Conservation (phyloP, 495 filamentous ascomycete species). For the Hypoxylon crocopeplum region DNA sequence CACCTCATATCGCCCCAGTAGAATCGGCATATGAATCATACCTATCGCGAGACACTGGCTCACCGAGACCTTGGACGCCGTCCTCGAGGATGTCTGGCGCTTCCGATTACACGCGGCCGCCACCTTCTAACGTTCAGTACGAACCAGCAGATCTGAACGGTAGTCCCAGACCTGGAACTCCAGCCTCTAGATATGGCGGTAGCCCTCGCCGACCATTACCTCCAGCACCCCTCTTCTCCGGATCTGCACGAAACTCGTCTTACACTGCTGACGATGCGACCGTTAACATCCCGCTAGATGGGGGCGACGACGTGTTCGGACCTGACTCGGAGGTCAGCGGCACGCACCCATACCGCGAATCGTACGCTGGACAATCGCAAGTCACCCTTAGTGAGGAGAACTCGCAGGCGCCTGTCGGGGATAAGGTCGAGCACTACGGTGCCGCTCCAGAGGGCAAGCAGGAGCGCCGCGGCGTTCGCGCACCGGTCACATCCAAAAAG, state of each 20-base stretch:
- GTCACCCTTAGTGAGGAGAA: slow-evolving; percentile 50
- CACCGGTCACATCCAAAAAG: slow-evolving; percentile 89
- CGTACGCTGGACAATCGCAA: slow-evolving; percentile 71
- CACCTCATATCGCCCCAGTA: slow-evolving; percentile 55
- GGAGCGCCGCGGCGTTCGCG: slow-evolving; percentile 79
- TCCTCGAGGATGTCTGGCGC: slow-evolving; percentile 58
- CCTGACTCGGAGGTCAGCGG: slow-evolving; percentile 59
- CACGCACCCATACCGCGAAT: slow-evolving; percentile 51
- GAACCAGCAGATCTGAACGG: slow-evolving; percentile 90
- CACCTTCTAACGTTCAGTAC: slow-evolving; percentile 72
- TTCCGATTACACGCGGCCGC: slow-evolving; percentile 71
- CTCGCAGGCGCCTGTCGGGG: slow-evolving; percentile 57
- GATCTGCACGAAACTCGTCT: slow-evolving; percentile 44
- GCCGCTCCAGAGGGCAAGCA: slow-evolving; percentile 87
- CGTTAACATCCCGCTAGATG: slow-evolving; percentile 65
- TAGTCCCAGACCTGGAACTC: slow-evolving; percentile 86
- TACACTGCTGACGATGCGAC: slow-evolving; percentile 60
- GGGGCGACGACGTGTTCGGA: slow-evolving; percentile 78
- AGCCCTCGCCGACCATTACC: slow-evolving; percentile 89
- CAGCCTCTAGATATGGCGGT: slow-evolving; percentile 83
- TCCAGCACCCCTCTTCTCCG: slow-evolving; percentile 83
- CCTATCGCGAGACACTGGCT: slow-evolving; percentile 46
- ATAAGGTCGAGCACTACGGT: slow-evolving; percentile 76
- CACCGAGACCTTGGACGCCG: slow-evolving; percentile 76
- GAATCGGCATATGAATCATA: slow-evolving; percentile 54